Conservation (phyloP, 1,284 basidiomycete genomes). For the Leccinum proliferum region DNA sequence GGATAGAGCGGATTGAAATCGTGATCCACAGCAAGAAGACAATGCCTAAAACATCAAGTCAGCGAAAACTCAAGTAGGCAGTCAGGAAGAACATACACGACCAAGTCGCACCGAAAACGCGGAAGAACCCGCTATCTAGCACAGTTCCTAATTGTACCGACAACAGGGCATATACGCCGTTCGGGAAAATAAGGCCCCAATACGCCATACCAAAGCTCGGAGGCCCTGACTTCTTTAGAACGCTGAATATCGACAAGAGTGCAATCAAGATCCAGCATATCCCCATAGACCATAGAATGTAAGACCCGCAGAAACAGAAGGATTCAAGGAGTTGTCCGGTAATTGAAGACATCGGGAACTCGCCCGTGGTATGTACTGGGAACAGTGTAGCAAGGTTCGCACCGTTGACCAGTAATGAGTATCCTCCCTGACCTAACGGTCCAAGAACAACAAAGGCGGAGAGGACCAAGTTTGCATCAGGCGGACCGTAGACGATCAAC, state of each 20-base stretch:
- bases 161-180: conserved; percentile 43
- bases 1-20: conserved; percentile 37
- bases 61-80: background rate
- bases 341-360: conserved; percentile 28
- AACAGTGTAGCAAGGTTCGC: conserved; percentile 37
- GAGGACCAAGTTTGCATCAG: conserved; percentile 39
- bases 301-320: conserved; percentile 36
- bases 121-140: conserved; percentile 42
- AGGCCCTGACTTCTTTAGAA: conserved; percentile 19
- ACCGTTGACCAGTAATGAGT: conserved; percentile 50
- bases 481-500: conserved; percentile 36
- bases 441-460: conserved; percentile 43
- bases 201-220: conserved; percentile 39
- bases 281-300: conserved; percentile 42
- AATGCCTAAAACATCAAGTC: conserved; percentile 22
- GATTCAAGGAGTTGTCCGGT: conserved; percentile 36
- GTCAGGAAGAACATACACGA: conserved; percentile 21
- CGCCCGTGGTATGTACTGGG: conserved; percentile 30
- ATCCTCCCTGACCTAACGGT: conserved; percentile 44
- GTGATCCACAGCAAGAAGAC: conserved; percentile 44
- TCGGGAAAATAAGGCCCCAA: conserved; percentile 49
- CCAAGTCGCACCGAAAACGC: conserved; percentile 34
- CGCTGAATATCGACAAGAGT: conserved; percentile 30
- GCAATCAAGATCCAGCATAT: conserved; percentile 41
- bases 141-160: conserved; percentile 41